phyloP scores from a whole-genome alignment of 106 monocot species.

The Apostasia shenzhenica region DNA sequence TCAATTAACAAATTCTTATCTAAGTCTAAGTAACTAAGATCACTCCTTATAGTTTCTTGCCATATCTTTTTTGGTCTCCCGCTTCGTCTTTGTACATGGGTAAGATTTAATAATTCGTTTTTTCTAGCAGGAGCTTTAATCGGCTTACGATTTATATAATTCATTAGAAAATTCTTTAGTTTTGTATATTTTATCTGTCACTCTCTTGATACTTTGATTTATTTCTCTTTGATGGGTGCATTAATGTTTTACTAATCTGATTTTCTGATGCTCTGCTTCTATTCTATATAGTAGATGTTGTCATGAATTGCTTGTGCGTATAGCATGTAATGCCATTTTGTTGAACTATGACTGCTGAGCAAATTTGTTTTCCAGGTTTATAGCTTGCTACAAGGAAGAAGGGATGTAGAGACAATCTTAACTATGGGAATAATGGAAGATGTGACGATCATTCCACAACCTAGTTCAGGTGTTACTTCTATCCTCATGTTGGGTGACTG shows the following conservation, averaged over 20 bases:
- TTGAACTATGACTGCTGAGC: background rate
- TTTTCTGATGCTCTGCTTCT: background rate
- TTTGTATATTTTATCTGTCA: too few species aligned
- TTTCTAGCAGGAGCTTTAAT: too few species aligned
- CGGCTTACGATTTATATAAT: too few species aligned
- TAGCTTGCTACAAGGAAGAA: slow-evolving; percentile 81
- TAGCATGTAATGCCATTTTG: background rate
- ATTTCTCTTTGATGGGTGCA: background rate
- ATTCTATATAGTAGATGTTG: too few species aligned
- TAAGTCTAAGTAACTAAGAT: too few species aligned
- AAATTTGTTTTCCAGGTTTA: slow-evolving; percentile 53
- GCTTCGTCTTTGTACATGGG: too few species aligned
- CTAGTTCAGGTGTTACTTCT: slow-evolving; percentile 51
- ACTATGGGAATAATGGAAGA: slow-evolving; percentile 99
- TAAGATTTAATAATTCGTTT: too few species aligned
- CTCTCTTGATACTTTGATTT: background rate
- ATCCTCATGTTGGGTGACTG: background rate
- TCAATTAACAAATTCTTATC: too few species aligned
- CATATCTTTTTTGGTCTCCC: too few species aligned
- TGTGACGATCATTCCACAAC: slow-evolving; percentile 95
- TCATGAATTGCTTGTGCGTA: too few species aligned
- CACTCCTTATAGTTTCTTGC: too few species aligned
- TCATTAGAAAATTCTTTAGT: too few species aligned
- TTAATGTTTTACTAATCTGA: background rate
- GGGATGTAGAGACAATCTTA: slow-evolving; percentile 91